phyloP scores from a whole-genome alignment of 1,139 yeast genomes.

The Insectozyma bohioensis region DNA sequence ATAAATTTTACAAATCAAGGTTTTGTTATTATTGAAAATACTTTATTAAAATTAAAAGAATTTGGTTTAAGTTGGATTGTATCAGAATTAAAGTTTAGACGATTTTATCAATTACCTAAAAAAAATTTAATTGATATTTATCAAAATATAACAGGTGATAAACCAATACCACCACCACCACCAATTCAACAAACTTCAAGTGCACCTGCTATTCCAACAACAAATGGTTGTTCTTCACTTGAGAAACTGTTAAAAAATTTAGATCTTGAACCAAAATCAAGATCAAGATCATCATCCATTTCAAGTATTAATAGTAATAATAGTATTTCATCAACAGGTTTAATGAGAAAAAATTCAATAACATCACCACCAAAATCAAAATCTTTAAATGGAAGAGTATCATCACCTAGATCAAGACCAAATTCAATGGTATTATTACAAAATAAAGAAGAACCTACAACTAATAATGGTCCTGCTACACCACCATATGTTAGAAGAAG shows the following conservation, averaged over 20 bases:
- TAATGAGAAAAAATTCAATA: constrained; percentile 18
- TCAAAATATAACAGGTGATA: constrained; percentile 16
- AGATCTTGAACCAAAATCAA: constrained; percentile 16
- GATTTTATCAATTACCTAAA: constrained; percentile 31
- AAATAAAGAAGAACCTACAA: constrained; percentile 10
- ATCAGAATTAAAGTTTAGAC: constrained; percentile 39
- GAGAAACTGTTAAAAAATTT: constrained; percentile 19
- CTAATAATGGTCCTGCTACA: neutral
- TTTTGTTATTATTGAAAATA: constrained; percentile 23
- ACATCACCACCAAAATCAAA: constrained; percentile 23
- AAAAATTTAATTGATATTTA: constrained; percentile 21
- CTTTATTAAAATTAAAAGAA: constrained; percentile 28
- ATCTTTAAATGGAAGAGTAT: constrained; percentile 12
- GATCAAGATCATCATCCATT: constrained; percentile 31
- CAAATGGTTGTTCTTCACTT: constrained; percentile 4
- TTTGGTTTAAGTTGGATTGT: constrained; percentile 37
- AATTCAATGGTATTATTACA: constrained; percentile 28
- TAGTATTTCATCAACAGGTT: constrained; percentile 13
- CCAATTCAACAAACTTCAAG: constrained; percentile 1
- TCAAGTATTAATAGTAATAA: constrained; percentile 25
- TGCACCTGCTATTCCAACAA: neutral
- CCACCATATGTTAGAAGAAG: constrained; percentile 15
- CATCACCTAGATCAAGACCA: constrained; percentile 22
- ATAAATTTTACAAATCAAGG: constrained; percentile 37
- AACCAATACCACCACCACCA: constrained; percentile 6